Base-by-base conservation (phyloP, 805 yeast genomes). In the Ogataea nonfermentans region DNA sequence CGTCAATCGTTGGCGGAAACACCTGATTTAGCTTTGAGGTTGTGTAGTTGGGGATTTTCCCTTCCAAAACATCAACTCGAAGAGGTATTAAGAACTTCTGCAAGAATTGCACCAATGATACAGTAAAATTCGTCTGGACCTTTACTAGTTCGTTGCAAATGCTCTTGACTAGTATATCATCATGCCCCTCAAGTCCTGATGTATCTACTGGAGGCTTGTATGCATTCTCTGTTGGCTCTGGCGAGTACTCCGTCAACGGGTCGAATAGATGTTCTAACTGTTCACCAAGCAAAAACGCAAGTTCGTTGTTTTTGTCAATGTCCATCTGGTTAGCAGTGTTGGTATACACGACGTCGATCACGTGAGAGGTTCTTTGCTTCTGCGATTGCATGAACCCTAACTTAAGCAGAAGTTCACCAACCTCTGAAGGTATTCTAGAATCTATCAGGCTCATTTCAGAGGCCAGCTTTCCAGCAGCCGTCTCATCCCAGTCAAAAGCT, bases 1-100 rank as follows among this genome's bases (percentile, higher is more conserved):
- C 98, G 62, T 91, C 97, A 13, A 91, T 84, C 0, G 98, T 91
- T 1, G 97, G 97, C 2, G 98, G 97, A 55, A 91, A 89, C 1
- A 88, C 71, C 34, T 79, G 71, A 59, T 91, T 90, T 24, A 90
- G 69, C 49, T 79, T 78, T 2, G 81, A 61, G 2, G 84, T 79
- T 1, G 86, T 79, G 29, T 77, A 57, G 9, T 70, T 70, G 3
- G 73, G 67, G 5, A 79, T 59, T 27, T 72, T 71, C 1, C 74
- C 74, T 39, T 78, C 73, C 24, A 87, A 61, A 0, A 84, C 88
- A 41, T 73, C 71, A 11, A 84, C 76, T 49, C 98, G 71, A 25
- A 89, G 61, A 0, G 95, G 95, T 17, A 89, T 79, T 28, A 90
- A 71, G 44, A 84, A 81, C 43, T 83, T 79, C 51, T 87, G 95